Evolutionary conservation across 1,284 basidiomycete genomes (phyloP).

Genomic region (Neonothopanus nambi): DNA sequence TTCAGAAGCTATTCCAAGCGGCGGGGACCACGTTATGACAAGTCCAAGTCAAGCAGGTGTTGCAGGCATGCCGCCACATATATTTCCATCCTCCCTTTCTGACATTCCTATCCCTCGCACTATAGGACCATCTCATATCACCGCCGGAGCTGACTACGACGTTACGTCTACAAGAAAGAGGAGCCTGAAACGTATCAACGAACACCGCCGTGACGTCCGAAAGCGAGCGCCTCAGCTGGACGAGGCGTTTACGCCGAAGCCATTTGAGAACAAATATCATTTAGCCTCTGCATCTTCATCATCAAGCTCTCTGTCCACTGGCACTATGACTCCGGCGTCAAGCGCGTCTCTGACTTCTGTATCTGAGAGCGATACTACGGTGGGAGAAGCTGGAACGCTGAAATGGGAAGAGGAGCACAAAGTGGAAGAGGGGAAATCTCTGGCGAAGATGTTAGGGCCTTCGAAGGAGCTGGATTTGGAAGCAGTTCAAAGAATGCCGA

Average conservation of each 20-base stretch:
- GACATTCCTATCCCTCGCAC: neutral
- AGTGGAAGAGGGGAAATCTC: slow-evolving; percentile 1
- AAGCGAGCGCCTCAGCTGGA: slow-evolving; percentile 3
- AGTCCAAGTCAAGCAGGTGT: neutral
- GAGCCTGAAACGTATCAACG: neutral
- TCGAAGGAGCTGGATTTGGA: slow-evolving; percentile 7
- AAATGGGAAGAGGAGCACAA: slow-evolving; percentile 8
- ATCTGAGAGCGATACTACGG: slow-evolving; percentile 1
- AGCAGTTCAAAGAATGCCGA: slow-evolving; percentile 11
- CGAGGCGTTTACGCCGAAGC: slow-evolving; percentile 5
- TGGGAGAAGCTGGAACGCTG: neutral
- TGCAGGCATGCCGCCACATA: neutral
- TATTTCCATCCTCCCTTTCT: neutral
- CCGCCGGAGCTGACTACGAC: neutral
- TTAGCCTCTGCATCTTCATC: slow-evolving; percentile 11
- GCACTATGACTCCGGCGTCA: neutral
- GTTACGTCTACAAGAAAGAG: neutral
- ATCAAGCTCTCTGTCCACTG: neutral
- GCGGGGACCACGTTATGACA: neutral
- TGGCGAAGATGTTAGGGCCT: slow-evolving; percentile 10
- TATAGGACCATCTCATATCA: neutral
- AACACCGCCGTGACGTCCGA: neutral
- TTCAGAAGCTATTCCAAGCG: neutral
- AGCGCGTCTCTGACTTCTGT: slow-evolving; percentile 9
- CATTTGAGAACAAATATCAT: slow-evolving; percentile 11